Percentiles rank a stretch among this genome's conserved stretches.
phyloP scores from a whole-genome alignment of 805 yeast genomes.

The Pichia sporocuriosa region DNA sequence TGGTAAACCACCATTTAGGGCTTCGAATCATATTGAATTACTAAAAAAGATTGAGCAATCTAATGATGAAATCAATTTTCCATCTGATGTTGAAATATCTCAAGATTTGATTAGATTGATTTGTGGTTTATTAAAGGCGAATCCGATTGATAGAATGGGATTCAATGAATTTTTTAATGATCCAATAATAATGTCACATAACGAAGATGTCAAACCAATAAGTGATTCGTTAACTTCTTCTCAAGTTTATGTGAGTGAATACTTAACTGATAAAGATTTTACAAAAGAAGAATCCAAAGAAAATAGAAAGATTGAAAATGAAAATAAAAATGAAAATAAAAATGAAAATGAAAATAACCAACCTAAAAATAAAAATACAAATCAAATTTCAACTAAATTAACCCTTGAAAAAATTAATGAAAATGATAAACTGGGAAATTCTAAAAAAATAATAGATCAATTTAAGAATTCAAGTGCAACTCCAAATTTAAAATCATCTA shows the following conservation, averaged over 20 bases:
- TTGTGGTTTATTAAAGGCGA: slow-evolving; percentile 67
- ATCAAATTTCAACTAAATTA: too few relatives aligned
- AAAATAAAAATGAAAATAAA: background rate
- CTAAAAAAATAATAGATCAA: background rate
- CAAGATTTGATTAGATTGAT: slow-evolving; percentile 64
- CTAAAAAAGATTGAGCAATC: slow-evolving; percentile 78
- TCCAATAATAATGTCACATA: slow-evolving; percentile 48
- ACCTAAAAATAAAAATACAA: slow-evolving; percentile 5
- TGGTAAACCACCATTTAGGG: slow-evolving; percentile 95
- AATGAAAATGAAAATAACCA: background rate
- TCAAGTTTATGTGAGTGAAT: slow-evolving; percentile 79
- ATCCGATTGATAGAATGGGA: slow-evolving; percentile 82
- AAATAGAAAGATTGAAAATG: too few relatives aligned
- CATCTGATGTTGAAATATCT: slow-evolving; percentile 57
- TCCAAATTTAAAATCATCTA: slow-evolving; percentile 3
- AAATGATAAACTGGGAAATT: slow-evolving; percentile 3
- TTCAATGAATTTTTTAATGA: slow-evolving; percentile 82
- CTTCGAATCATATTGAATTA: slow-evolving; percentile 87
- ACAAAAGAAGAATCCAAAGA: too few relatives aligned
- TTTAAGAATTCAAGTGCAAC: background rate
- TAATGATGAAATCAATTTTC: slow-evolving; percentile 73
- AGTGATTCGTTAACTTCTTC: slow-evolving; percentile 57
- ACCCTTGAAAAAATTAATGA: slow-evolving; percentile 11
- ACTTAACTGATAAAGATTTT: slow-evolving; percentile 28
- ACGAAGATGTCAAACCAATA: slow-evolving; percentile 36